Conservation (phyloP, 345 rosid genomes). For the Arabis hirsuta region DNA sequence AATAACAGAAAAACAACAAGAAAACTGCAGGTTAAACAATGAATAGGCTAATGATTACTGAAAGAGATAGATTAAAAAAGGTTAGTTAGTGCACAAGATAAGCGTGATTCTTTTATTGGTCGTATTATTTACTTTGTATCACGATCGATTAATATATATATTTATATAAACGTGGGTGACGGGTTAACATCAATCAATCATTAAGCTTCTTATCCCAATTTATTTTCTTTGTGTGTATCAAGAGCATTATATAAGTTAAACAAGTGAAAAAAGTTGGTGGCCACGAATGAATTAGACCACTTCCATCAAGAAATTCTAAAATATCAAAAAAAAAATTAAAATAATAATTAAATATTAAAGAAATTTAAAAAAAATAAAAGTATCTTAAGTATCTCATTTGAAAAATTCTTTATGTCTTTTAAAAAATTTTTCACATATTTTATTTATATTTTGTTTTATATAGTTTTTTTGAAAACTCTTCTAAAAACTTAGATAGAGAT, state of each 20-base stretch:
- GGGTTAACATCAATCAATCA: conserved; percentile 48
- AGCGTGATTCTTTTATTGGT: conserved; percentile 32
- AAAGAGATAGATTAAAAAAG: conserved; percentile 26
- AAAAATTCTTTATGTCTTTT: no score
- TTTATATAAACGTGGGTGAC: conserved; percentile 26
- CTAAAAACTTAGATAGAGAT: no score
- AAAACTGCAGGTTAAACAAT: not conserved
- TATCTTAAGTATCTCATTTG: no score
- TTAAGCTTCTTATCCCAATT: conserved; percentile 40
- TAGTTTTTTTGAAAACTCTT: no score
- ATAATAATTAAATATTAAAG: no score
- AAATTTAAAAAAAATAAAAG: no score
- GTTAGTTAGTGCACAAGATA: conserved; percentile 26
- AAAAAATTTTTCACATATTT: no score
- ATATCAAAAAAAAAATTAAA: no score
- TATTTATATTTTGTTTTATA: no score
- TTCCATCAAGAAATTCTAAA: no score
- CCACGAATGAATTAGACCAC: conserved; percentile 28
- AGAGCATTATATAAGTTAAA: conserved; percentile 12
- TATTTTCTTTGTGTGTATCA: conserved; percentile 35
- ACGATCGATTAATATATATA: conserved; percentile 10
- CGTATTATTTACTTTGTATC: conserved; percentile 27
- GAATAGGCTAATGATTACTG: conserved; percentile 36
- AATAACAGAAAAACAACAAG: not conserved
- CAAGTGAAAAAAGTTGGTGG: conserved; percentile 30